Evolutionary conservation across 2,329 filamentous ascomycete species (phyloP).

Genomic region (Sporothrix pseudoabietina): DNA sequence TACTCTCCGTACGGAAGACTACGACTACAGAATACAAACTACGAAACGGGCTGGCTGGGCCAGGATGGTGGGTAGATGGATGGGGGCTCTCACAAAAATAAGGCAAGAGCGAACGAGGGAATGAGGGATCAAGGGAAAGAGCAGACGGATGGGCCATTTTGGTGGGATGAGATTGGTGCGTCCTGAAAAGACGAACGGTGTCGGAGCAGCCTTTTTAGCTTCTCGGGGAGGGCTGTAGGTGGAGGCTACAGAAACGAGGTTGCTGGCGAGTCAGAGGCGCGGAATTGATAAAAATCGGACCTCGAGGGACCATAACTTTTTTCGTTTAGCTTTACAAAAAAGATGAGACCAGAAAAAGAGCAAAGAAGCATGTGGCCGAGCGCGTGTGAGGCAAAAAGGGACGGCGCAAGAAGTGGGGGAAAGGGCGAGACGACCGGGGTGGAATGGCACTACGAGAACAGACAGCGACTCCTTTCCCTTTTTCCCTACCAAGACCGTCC

Average conservation of each 20-base stretch:
- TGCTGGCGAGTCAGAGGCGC: constrained; percentile 34
- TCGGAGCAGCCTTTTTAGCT: constrained; percentile 33
- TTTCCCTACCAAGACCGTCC: constrained; percentile 11
- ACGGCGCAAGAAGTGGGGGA: constrained; percentile 27
- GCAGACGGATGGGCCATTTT: constrained; percentile 21
- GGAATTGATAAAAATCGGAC: constrained; percentile 35
- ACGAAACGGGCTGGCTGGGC: constrained; percentile 4
- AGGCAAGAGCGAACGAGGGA: constrained; percentile 15
- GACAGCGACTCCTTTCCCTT: background rate
- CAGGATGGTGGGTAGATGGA: constrained; percentile 21
- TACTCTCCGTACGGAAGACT: background rate
- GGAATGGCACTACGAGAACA: constrained; percentile 12
- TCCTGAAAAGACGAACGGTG: constrained; percentile 32
- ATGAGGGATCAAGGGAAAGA: constrained; percentile 5
- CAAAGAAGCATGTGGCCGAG: constrained; percentile 30
- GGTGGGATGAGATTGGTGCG: constrained; percentile 28
- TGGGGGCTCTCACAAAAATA: constrained; percentile 12
- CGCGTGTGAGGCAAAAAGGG: constrained; percentile 30
- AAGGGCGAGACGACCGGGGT: constrained; percentile 1
- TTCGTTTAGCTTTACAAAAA: background rate
- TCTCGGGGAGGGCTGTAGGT: constrained; percentile 10
- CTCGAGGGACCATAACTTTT: background rate
- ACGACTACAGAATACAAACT: background rate
- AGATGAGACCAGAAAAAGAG: constrained; percentile 8
- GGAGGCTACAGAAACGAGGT: constrained; percentile 26